Conservation (phyloP, 1,284 basidiomycete genomes). For the Hymenochaete sp. region DNA sequence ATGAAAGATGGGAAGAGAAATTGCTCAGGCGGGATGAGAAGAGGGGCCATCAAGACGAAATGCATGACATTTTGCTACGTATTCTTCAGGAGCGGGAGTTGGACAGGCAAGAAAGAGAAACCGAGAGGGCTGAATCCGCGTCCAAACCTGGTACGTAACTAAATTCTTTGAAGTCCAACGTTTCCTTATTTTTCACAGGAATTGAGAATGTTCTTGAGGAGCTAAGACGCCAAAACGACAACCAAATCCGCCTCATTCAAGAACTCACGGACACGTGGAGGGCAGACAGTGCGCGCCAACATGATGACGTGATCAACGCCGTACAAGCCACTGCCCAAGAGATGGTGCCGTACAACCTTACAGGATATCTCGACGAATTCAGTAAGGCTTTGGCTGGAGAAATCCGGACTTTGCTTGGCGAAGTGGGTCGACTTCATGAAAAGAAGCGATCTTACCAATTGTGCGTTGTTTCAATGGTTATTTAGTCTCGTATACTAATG, state of each 20-base stretch:
- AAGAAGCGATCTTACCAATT: slow-evolving; percentile 62
- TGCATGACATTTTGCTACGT: slow-evolving; percentile 48
- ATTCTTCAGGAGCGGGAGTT: slow-evolving; percentile 45
- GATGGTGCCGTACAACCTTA: slow-evolving; percentile 69
- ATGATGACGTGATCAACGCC: slow-evolving; percentile 52
- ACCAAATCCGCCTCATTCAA: slow-evolving; percentile 8
- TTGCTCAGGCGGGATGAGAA: slow-evolving; percentile 44
- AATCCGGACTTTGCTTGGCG: slow-evolving; percentile 65
- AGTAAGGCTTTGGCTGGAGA: slow-evolving; percentile 71
- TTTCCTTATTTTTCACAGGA: slow-evolving; percentile 27
- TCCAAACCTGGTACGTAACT: slow-evolving; percentile 38
- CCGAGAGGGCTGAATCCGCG: slow-evolving; percentile 38
- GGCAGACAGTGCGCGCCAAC: slow-evolving; percentile 49
- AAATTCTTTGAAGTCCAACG: background rate
- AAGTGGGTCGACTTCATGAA: slow-evolving; percentile 69
- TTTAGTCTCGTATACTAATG: slow-evolving; percentile 1
- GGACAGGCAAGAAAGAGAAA: slow-evolving; percentile 41
- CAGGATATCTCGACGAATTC: slow-evolving; percentile 72
- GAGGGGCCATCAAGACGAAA: slow-evolving; percentile 41
- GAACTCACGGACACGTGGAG: slow-evolving; percentile 41
- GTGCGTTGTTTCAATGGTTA: slow-evolving; percentile 35
- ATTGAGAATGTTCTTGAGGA: slow-evolving; percentile 46
- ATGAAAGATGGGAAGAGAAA: slow-evolving; percentile 53
- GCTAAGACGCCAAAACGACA: slow-evolving; percentile 41
- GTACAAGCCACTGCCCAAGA: slow-evolving; percentile 57